phyloP scores from a whole-genome alignment of 805 yeast species.

The Saturnispora sanitii region DNA sequence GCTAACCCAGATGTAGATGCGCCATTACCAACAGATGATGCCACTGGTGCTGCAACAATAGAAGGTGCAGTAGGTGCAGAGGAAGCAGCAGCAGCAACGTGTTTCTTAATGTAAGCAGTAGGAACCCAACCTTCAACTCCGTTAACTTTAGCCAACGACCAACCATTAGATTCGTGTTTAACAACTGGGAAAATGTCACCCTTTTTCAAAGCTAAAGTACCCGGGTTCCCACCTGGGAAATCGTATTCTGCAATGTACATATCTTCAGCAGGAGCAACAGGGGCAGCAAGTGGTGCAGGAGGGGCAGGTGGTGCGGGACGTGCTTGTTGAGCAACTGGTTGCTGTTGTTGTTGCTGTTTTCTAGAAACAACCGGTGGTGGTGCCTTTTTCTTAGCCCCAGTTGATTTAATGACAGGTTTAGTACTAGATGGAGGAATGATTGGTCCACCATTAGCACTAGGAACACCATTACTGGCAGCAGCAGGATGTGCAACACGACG shows the following conservation, averaged over 20 bases:
- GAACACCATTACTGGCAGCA: too few relatives aligned
- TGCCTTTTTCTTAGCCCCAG: neutral
- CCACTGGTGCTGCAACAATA: constrained; percentile 27
- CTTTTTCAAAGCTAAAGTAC: constrained; percentile 67
- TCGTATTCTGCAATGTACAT: constrained; percentile 81
- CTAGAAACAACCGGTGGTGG: neutral
- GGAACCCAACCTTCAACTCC: constrained; percentile 95
- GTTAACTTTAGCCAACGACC: constrained; percentile 87
- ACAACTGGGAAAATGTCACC: constrained; percentile 68
- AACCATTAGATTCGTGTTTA: constrained; percentile 73
- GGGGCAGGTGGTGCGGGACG: constrained; percentile 36
- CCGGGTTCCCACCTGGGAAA: constrained; percentile 76
- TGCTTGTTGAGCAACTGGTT: too few relatives aligned
- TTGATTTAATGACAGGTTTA: constrained; percentile 43
- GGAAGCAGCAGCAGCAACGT: constrained; percentile 32
- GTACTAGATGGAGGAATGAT: constrained; percentile 28
- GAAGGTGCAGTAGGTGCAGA: constrained; percentile 34
- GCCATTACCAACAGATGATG: constrained; percentile 13
- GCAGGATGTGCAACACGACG: too few relatives aligned
- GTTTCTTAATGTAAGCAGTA: constrained; percentile 67
- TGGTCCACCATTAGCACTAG: too few relatives aligned
- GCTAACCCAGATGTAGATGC: constrained; percentile 44
- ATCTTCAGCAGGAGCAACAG: constrained; percentile 56
- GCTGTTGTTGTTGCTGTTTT: too few relatives aligned
- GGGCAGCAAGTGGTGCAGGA: constrained; percentile 68